Percentiles rank a stretch among this genome's conserved stretches.
phyloP scores from a whole-genome alignment of 2,329 filamentous ascomycete species.

The Coniochaeta sp. region DNA sequence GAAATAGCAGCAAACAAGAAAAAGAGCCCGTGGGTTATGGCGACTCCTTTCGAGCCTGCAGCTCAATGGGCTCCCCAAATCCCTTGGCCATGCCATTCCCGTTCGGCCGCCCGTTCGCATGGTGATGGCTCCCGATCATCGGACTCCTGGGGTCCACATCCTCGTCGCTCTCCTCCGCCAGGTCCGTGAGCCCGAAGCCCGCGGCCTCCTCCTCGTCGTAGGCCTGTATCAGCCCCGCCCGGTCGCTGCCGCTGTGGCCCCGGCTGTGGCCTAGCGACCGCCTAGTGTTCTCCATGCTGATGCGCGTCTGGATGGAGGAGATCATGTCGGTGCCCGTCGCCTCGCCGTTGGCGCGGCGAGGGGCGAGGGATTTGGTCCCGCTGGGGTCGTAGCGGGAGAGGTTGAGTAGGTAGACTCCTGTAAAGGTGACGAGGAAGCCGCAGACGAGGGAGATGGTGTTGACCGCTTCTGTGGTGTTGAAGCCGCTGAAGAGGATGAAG shows the following conservation, averaged over 20 bases:
- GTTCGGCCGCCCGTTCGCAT: slow-evolving; percentile 31
- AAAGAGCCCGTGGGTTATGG: background rate
- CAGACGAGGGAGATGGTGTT: slow-evolving; percentile 89
- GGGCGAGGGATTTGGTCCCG: slow-evolving; percentile 59
- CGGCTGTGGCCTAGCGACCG: slow-evolving; percentile 51
- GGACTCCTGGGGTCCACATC: slow-evolving; percentile 31
- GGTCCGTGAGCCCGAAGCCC: slow-evolving; percentile 69
- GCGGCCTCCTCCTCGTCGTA: slow-evolving; percentile 79
- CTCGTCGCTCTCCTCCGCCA: slow-evolving; percentile 71
- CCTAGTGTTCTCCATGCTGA: slow-evolving; percentile 79
- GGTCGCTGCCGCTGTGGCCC: slow-evolving; percentile 59
- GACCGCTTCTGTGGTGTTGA: slow-evolving; percentile 88
- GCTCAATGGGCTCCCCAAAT: slow-evolving; percentile 34
- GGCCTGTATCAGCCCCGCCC: slow-evolving; percentile 76
- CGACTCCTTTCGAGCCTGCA: slow-evolving; percentile 36
- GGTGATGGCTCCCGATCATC: slow-evolving; percentile 26
- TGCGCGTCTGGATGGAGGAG: slow-evolving; percentile 79
- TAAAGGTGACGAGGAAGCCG: slow-evolving; percentile 91
- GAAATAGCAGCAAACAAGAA: background rate
- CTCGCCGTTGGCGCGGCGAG: slow-evolving; percentile 57
- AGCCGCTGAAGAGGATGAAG: slow-evolving; percentile 91
- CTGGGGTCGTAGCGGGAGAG: slow-evolving; percentile 89
- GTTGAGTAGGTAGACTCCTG: slow-evolving; percentile 91
- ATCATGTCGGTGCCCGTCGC: slow-evolving; percentile 88
- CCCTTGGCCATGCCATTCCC: slow-evolving; percentile 21